Percentiles rank a stretch among this genome's conserved stretches.
Evolutionary conservation across 257 asterid genomes (phyloP).

Genomic region (Coffea canephora): DNA sequence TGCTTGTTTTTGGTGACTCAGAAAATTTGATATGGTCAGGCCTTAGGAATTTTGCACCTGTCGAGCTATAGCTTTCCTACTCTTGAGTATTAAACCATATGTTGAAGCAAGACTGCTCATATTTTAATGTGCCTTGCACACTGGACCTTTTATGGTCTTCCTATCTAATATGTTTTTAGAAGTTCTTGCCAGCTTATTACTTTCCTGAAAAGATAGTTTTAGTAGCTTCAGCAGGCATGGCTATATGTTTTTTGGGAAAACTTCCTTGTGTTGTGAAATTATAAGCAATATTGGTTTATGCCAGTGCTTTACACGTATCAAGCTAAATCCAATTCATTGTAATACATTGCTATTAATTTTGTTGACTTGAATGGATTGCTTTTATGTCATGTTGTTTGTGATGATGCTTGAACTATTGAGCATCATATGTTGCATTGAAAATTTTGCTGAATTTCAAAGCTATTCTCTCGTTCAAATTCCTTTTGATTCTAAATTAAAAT

Average conservation of each 20-base stretch:
- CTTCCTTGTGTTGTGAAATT: background rate
- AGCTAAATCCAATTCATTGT: background rate
- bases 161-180: background rate
- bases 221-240: background rate
- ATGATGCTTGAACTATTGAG: conserved; percentile 1
- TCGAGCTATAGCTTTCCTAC: background rate
- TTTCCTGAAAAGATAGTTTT: background rate
- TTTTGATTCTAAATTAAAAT: conserved; percentile 5
- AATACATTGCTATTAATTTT: background rate
- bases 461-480: background rate
- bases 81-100: background rate
- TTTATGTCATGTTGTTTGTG: background rate
- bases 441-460: background rate
- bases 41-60: background rate
- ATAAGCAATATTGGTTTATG: background rate
- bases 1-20: background rate
- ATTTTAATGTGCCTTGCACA: background rate
- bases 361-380: background rate
- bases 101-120: background rate
- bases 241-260: background rate
- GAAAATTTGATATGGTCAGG: background rate
- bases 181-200: background rate
- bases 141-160: background rate
- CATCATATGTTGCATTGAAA: background rate
- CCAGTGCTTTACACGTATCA: background rate